Conservation (phyloP, 768 basidiomycete species). For the Holtermanniella nyarrowii region DNA sequence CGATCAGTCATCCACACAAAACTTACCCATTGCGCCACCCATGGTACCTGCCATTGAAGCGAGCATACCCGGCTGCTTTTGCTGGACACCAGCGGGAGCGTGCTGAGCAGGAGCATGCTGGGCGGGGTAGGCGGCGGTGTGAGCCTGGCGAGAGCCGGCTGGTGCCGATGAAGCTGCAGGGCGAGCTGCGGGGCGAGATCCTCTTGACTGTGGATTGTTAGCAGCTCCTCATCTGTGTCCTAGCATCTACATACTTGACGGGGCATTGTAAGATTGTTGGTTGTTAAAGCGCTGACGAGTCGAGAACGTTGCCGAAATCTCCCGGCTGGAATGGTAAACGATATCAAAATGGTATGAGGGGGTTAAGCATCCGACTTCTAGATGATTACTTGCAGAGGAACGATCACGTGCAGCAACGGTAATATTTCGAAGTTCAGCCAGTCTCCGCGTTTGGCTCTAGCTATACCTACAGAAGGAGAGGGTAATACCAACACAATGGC, state of each 20-base stretch:
- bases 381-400: too few species aligned
- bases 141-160: constrained; percentile 12
- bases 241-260: background rate
- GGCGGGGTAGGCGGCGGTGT: constrained; percentile 11
- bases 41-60: constrained; percentile 39
- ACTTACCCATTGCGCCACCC: constrained; percentile 30
- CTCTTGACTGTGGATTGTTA: constrained; percentile 11
- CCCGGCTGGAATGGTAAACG: too few species aligned
- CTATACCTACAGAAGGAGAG: too few species aligned
- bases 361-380: too few species aligned
- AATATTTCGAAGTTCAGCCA: too few species aligned
- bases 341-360: too few species aligned
- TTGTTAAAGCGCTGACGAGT: background rate
- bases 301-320: background rate
- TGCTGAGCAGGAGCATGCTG: constrained; percentile 5
- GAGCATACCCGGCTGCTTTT: constrained; percentile 35
- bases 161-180: constrained; percentile 4
- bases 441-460: too few species aligned
- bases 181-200: constrained; percentile 21
- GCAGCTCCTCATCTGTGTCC: background rate
- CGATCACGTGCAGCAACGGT: too few species aligned
- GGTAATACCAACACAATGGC: too few species aligned
- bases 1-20: background rate
- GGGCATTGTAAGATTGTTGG: background rate
- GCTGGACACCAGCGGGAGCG: constrained; percentile 12